Evolutionary conservation across 177 flowering plant genomes (phyloP).

Genomic region (Vitis hybrid): DNA sequence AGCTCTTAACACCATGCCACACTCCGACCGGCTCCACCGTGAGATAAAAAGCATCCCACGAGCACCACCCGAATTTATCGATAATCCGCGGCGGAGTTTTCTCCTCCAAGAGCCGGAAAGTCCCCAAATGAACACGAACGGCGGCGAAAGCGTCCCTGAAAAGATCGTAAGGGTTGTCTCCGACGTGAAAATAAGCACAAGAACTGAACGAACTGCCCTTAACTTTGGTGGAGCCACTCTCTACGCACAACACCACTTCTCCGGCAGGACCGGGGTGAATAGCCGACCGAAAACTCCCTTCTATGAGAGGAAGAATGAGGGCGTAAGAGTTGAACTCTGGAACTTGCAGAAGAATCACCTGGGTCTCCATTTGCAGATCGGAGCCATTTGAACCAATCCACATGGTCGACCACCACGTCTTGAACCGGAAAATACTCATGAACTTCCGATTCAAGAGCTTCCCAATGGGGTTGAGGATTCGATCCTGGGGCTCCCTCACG

Average conservation of each 20-base stretch:
- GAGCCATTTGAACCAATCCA: constrained; percentile 5
- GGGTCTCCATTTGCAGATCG: constrained; percentile 9
- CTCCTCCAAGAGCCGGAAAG: constrained; percentile 7
- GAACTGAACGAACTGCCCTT: not conserved
- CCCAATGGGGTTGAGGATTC: not conserved
- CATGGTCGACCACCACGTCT: constrained; percentile 10
- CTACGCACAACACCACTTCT: not conserved
- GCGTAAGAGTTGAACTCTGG: not conserved
- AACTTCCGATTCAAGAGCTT: not conserved
- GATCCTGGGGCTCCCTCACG: not conserved
- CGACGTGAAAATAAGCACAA: not conserved
- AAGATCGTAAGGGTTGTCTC: not conserved
- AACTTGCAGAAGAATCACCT: constrained; percentile 1
- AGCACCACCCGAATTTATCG: constrained; percentile 45
- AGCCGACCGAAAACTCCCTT: not conserved
- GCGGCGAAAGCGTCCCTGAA: not conserved
- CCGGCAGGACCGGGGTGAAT: not conserved
- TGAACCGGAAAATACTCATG: constrained; percentile 14
- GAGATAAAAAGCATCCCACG: constrained; percentile 44
- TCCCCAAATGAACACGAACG: not conserved
- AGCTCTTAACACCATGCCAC: constrained; percentile 29
- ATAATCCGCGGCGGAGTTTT: constrained; percentile 25
- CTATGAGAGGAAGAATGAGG: constrained; percentile 1
- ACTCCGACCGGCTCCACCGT: constrained; percentile 34
- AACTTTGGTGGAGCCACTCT: constrained; percentile 6